Evolutionary conservation across 306 rosid species (phyloP).

Genomic region (Pueraria montana): DNA sequence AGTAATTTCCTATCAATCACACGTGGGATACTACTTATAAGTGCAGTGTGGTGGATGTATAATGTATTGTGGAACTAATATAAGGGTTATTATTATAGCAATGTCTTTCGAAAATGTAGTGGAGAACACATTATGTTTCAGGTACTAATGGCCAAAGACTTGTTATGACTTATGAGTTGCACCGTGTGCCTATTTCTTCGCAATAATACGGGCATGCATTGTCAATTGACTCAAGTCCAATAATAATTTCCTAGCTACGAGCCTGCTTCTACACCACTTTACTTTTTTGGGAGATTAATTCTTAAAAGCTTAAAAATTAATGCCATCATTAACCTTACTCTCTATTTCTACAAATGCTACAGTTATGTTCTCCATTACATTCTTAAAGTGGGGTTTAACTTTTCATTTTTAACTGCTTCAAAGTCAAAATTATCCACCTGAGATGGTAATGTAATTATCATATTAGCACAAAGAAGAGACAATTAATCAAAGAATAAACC

Average conservation of each 20-base stretch:
- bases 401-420: slow-evolving; percentile 22
- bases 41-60: slow-evolving; percentile 26
- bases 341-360: slow-evolving; percentile 43
- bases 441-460: slow-evolving; percentile 53
- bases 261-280: slow-evolving; percentile 53
- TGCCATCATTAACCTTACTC: slow-evolving; percentile 11
- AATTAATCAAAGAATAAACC: background rate
- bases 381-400: slow-evolving; percentile 39
- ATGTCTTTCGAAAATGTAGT: slow-evolving; percentile 38
- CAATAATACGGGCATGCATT: slow-evolving; percentile 59
- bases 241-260: slow-evolving; percentile 27
- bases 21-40: slow-evolving; percentile 28
- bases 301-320: slow-evolving; percentile 25
- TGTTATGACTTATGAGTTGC: slow-evolving; percentile 31
- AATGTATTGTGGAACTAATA: slow-evolving; percentile 35
- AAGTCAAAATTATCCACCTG: slow-evolving; percentile 70
- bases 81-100: slow-evolving; percentile 39
- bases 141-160: slow-evolving; percentile 44
- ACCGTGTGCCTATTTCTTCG: slow-evolving; percentile 60
- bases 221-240: slow-evolving; percentile 45
- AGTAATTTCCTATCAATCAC: background rate
- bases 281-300: background rate
- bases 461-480: slow-evolving; percentile 37
- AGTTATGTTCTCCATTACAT: slow-evolving; percentile 41
- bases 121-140: slow-evolving; percentile 47